Evolutionary conservation across 2,329 filamentous ascomycete genomes (phyloP), one percentile per base, ranked within the genome.

Genomic region (Colletotrichum caudatum): DNA sequence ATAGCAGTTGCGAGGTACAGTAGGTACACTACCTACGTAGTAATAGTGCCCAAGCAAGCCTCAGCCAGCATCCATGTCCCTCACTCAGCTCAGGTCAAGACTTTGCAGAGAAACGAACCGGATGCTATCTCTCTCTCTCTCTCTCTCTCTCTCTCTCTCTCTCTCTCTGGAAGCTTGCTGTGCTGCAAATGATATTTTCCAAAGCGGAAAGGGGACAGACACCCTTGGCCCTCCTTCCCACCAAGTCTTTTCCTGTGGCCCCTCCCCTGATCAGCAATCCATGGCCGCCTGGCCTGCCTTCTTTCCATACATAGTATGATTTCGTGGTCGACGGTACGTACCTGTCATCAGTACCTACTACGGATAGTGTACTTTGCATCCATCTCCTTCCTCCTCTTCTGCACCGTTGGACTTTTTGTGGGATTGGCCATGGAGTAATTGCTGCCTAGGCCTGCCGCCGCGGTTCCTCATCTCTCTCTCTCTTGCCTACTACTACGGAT

Each of bases 151-250:
- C 26, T 29, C 29, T 29, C 29, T 29, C 29, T 29, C 29, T 3
- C 29, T 29, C 29, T 29, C 29, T 29, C 2, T 29, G 37, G 14
- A 14, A 12, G 37, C 54, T 66, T 59, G 48, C 46, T 63, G 44
- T 46, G 44, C 20, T 46, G 53, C 37, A 23, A 54, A 60, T 46
- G 62, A 66, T 35, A 33, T 35, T 20, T 23, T n/a, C 61, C 1
- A 33, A 33, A 35, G 5, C n/a, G 14, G 26, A 20, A 60, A 23
- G 33, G 61, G 50, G 61, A n/a, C 44, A 41, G 50, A n/a, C 44
- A 41, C 54, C 62, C 62, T 54, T 66, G 35, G 37, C 61, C 66
- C 16, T 44, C 64, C 51, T 71, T 62, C 58, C 29, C 29, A 46
- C 57, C 48, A 39, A 33, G 35, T 23, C 46, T 33, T 53, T n/a